Evolutionary conservation across 164 flowering plant species (phyloP), one percentile per base, ranked within the genome.

Genomic region (Aristolochia californica): DNA sequence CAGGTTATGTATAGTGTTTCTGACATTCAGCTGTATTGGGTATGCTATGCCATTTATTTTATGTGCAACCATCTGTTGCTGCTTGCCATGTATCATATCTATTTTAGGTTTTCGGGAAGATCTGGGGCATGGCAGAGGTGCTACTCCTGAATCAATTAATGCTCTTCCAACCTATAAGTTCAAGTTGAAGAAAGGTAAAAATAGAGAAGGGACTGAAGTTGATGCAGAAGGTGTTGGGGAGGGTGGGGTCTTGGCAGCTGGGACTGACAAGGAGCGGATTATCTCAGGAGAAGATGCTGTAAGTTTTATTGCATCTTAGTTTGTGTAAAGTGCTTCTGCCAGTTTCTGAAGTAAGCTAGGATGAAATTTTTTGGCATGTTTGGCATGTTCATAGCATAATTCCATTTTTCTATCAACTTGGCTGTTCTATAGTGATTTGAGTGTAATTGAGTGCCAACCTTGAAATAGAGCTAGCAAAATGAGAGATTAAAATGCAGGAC

Each of bases 11-110:
- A 72, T 93, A 65, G 97, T 83, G 59, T 89, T 87, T 73, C 91
- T 93, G 66, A 78, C 87, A 45, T 70, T 93, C 52, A 89, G 96
- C 77, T 89, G 96, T 68, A 83, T 93, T 28, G 98, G 97, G 8
- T 93, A 93, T 59, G 98, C 97, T 12, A 87, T 93, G 98, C 98
- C 86, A 17, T 89, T 93, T 74, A 85, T 93, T 62, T 71, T 89
- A 24, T 93, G 95, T 68, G 84, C 93, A 50, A 83, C 85, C 38
- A 82, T 93, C 54, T 93, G 98, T 74, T 93, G 97, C 74, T 93
- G 98, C 80, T 71, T 89, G 66, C 98, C 98, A 25, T 93, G 98
- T 67, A 82, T 93, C 56, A 81, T 89, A 20, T 85, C 97, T 11
- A 53, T 82, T 48, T 82, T 87, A 53, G 96, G 97, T 30, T 65